Conservation (phyloP, 2,329 filamentous ascomycete species). For the Periconia sp. region DNA sequence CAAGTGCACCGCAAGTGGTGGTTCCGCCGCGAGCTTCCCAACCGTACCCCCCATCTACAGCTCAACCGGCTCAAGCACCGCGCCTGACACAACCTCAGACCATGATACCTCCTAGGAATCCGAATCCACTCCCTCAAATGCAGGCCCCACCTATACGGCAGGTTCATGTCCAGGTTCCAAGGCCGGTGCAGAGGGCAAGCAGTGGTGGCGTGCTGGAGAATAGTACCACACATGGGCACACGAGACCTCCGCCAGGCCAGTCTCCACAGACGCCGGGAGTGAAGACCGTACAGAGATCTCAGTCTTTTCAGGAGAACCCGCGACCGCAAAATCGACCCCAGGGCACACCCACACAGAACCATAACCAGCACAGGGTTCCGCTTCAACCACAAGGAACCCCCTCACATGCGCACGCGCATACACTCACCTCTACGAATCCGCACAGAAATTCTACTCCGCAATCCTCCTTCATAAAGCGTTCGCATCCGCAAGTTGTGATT, state of each 20-base stretch:
- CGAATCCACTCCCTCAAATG: slow-evolving; percentile 21
- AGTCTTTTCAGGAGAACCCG: slow-evolving; percentile 37
- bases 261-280: slow-evolving; percentile 29
- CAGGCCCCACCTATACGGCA: slow-evolving; percentile 32
- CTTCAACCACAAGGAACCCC: slow-evolving; percentile 37
- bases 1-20: slow-evolving; percentile 17
- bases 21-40: slow-evolving; percentile 26
- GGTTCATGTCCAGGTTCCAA: slow-evolving; percentile 29
- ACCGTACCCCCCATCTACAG: slow-evolving; percentile 23
- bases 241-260: slow-evolving; percentile 15
- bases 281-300: slow-evolving; percentile 42
- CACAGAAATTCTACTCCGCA: slow-evolving; percentile 35
- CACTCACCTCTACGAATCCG: slow-evolving; percentile 24
- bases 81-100: slow-evolving; percentile 30
- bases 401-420: slow-evolving; percentile 12
- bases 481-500: slow-evolving; percentile 41
- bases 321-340: slow-evolving; percentile 33
- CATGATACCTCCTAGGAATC: slow-evolving; percentile 25
- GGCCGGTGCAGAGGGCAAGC: slow-evolving; percentile 18
- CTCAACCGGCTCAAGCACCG: slow-evolving; percentile 14
- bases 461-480: slow-evolving; percentile 28
- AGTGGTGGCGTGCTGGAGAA: slow-evolving; percentile 15
- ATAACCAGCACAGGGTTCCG: slow-evolving; percentile 24
- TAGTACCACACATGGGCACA: slow-evolving; percentile 20
- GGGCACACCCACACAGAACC: slow-evolving; percentile 21